Evolutionary conservation across 345 rosid genomes (phyloP), one percentile per base, ranked within the genome.

Genomic region (Angophora floribunda): DNA sequence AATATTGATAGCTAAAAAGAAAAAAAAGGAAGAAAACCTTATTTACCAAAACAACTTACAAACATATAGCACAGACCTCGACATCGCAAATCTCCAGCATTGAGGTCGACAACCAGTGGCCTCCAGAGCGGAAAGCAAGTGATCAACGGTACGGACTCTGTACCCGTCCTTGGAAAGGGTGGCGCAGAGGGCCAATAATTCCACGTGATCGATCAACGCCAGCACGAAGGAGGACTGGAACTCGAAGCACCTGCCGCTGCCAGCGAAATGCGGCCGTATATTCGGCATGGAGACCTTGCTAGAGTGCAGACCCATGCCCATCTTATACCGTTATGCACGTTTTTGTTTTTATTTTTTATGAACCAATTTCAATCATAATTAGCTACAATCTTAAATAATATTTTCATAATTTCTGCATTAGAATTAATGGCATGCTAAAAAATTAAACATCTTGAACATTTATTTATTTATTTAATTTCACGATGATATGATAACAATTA

Each of bases 91-190:
- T 91, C 93, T 57, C 88, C 92, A 9, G 89, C 52, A n/a, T 91
- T 87, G 15, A 87, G 53, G 88, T 90, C 91, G 21, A 63, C 87
- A 80, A 96, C 95, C 96, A 21, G 86, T 88, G 5, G 97, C 96
- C 91, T 97, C 99, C 78, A 97, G 91, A 91, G 98, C 96, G 14
- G 99, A 96, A 32, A 97, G 95, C 94, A 96, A 92, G 88, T 97
- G 99, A 93, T 96, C 98, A 13, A 96, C 95, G 5, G 99, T 97
- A 87, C 96, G 91, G 88, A 97, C 87, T 63, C 86, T 92, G 88
- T 87, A 59, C 15, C 94, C 95, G 14, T 93, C 96, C 91, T 93
- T 95, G 30, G 86, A 87, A 28, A 97, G 95, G 85, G 96, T 92
- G 51, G 98, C 96, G 90, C 98, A 95, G 32, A 97, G 93, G 53